Evolutionary conservation across 352 stramenopile species (phyloP).

Genomic region (Phytopythium litorale): DNA sequence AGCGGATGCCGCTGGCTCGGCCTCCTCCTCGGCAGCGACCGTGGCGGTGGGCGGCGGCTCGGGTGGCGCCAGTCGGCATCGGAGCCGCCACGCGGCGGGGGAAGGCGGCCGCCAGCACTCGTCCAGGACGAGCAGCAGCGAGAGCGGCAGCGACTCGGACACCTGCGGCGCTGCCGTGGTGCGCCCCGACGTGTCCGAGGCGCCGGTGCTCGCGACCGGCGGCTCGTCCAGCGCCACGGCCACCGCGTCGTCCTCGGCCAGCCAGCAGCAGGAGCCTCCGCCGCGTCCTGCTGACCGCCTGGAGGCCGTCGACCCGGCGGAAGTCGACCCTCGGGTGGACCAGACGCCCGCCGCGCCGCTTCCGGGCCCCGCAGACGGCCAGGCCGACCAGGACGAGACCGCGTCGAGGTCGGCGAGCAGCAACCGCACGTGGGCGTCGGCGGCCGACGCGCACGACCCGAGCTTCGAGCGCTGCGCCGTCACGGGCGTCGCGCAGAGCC

Average conservation of each 20-base stretch:
- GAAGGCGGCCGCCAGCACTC: neutral
- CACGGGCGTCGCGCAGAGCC: constrained; percentile 21
- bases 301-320: neutral
- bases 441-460: constrained; percentile 9
- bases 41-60: neutral
- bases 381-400: constrained; percentile 6
- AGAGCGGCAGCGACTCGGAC: constrained; percentile 9
- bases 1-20: neutral
- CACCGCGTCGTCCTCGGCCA: neutral
- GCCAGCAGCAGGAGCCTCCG: neutral
- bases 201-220: neutral
- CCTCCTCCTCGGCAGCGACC: neutral
- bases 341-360: neutral
- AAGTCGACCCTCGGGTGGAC: neutral
- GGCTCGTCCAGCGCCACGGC: neutral
- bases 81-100: neutral
- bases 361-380: neutral
- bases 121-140: constrained; percentile 10
- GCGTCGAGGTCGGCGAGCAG: neutral
- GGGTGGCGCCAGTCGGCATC: neutral
- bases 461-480: constrained; percentile 33
- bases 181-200: neutral
- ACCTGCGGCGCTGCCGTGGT: neutral
- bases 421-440: constrained; percentile 1
- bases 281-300: neutral